Evolutionary conservation across 331 rosid genomes (phyloP).

Genomic region (Spiraea crenata): DNA sequence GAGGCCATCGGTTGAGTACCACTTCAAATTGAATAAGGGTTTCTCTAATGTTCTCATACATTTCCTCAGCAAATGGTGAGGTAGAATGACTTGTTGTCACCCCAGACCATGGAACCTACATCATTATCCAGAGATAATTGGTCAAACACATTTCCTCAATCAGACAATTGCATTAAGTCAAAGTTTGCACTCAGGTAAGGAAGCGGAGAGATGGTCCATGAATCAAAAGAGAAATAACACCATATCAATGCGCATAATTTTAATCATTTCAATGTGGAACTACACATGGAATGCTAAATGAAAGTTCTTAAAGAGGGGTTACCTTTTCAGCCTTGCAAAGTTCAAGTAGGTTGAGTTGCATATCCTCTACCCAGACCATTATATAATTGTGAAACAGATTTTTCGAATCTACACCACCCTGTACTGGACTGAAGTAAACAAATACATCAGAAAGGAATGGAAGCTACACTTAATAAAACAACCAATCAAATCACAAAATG

Average conservation of each 20-base stretch:
- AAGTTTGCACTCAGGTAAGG: not conserved
- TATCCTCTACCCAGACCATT: conserved; percentile 92
- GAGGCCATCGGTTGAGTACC: conserved; percentile 95
- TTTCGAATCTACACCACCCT: conserved; percentile 80
- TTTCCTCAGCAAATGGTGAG: conserved; percentile 89
- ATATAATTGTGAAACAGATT: conserved; percentile 81
- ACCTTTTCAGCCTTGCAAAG: conserved; percentile 96
- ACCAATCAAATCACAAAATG: not conserved
- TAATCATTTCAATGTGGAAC: no score
- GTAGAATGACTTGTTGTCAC: conserved; percentile 82
- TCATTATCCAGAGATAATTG: conserved; percentile 23
- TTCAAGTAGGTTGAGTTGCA: conserved; percentile 82
- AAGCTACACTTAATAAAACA: conserved; percentile 29
- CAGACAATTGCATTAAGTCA: not conserved
- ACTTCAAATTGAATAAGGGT: conserved; percentile 70
- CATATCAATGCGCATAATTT: no score
- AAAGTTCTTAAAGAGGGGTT: conserved; percentile 21
- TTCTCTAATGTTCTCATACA: conserved; percentile 82
- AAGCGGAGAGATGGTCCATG: no score
- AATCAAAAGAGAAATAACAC: no score
- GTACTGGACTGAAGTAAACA: conserved; percentile 55
- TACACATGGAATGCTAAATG: no score
- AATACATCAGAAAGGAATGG: not conserved
- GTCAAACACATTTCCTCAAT: conserved; percentile 16
- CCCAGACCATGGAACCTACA: conserved; percentile 96